A percentile compares a stretch with the other conserved stretches of the same genome.
These are phyloP conservation scores for Umbelopsis sp. DNA, from an alignment of 192 early-diverging fungal species.

Conservation along the genomic window DNA sequence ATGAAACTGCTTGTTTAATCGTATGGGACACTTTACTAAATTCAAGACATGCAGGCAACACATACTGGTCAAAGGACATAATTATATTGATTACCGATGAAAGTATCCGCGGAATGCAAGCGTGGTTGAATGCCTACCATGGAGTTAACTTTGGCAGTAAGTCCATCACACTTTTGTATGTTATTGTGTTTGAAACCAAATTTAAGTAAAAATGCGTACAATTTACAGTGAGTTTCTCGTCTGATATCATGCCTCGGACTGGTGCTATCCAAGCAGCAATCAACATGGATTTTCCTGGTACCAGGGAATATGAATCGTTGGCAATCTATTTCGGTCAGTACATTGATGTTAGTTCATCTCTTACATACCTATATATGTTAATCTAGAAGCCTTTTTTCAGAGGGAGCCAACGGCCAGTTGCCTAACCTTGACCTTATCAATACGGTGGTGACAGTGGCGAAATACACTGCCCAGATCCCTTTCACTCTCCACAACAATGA, in stretches of 20 bases:
- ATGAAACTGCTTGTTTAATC: neutral
- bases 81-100: slow-evolving; percentile 86
- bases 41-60: slow-evolving; percentile 44
- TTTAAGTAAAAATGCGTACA: neutral
- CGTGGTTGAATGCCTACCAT: slow-evolving; percentile 91
- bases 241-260: slow-evolving; percentile 51
- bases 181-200: neutral
- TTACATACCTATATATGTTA: neutral
- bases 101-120: slow-evolving; percentile 72
- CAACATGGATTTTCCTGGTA: slow-evolving; percentile 82
- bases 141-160: slow-evolving; percentile 46
- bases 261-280: slow-evolving; percentile 88
- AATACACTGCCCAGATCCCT: slow-evolving; percentile 52
- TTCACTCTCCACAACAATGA: slow-evolving; percentile 60
- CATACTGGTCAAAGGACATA: slow-evolving; percentile 93
- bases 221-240: slow-evolving; percentile 27
- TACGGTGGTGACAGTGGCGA: slow-evolving; percentile 62
- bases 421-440: slow-evolving; percentile 92
- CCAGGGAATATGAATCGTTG: slow-evolving; percentile 59
- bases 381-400: slow-evolving; percentile 26
- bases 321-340: slow-evolving; percentile 72
- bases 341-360: neutral
- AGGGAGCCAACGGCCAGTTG: slow-evolving; percentile 89
- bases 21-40: neutral
- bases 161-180: neutral